These are phyloP conservation scores for Parathielavia hyrcaniae DNA, from an alignment of 495 filamentous ascomycete genomes.

Conservation along the genomic window DNA sequence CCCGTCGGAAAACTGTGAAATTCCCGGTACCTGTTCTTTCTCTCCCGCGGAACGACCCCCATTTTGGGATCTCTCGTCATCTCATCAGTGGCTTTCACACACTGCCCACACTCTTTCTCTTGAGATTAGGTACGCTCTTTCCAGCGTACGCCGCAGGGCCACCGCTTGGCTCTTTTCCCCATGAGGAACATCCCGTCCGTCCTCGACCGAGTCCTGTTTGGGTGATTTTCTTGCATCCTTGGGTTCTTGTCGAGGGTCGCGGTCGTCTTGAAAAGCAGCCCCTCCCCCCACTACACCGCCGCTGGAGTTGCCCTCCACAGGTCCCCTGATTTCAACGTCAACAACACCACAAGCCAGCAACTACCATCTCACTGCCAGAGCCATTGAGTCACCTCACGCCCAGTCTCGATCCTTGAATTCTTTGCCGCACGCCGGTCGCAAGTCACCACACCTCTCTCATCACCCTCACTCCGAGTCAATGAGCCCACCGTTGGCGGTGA, in stretches of 20 bases:
- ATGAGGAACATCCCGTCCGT: conserved; percentile 2
- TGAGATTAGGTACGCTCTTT: conserved; percentile 4
- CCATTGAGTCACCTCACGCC: conserved; percentile 4
- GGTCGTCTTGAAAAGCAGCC: conserved; percentile 9
- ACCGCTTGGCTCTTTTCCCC: not conserved
- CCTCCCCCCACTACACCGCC: not conserved
- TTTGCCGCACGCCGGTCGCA: not conserved
- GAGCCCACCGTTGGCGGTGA: conserved; percentile 15
- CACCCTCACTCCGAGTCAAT: conserved; percentile 18
- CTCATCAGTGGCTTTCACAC: conserved; percentile 3
- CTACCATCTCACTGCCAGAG: not conserved
- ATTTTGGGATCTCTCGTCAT: not conserved
- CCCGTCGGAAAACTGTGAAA: not conserved
- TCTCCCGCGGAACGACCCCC: conserved; percentile 4
- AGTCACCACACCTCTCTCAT: not conserved
- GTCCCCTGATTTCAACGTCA: not conserved
- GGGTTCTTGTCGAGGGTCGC: not conserved
- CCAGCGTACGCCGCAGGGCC: conserved; percentile 8
- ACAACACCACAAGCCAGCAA: not conserved
- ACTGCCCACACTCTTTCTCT: conserved; percentile 5
- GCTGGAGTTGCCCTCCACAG: not conserved
- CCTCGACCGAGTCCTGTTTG: conserved; percentile 7
- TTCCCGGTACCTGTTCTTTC: not conserved
- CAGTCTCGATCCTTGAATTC: not conserved
- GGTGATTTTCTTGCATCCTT: not conserved